Percentiles rank a stretch among this genome's conserved stretches.
phyloP scores from a whole-genome alignment of 495 filamentous ascomycete species.

The Aspergillus nidulans region DNA sequence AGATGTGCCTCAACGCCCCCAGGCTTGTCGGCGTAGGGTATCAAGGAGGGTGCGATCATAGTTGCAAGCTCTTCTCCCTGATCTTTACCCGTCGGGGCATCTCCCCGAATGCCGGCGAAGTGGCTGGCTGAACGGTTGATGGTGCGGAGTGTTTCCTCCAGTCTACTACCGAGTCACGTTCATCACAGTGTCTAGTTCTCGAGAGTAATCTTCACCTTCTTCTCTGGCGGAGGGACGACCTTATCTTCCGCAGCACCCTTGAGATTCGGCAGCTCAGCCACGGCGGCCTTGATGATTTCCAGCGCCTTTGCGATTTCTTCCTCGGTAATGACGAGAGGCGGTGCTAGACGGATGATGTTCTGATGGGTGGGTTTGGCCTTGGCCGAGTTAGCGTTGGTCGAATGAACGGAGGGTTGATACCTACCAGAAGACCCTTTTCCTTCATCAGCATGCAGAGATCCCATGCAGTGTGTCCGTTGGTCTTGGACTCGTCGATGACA shows the following conservation, averaged over 20 bases:
- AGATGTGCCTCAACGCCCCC: background rate
- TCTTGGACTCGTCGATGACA: conserved; percentile 87
- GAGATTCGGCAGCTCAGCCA: conserved; percentile 46
- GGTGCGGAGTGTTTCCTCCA: background rate
- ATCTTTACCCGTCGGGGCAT: background rate
- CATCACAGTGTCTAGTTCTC: conserved; percentile 36
- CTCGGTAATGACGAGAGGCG: conserved; percentile 54
- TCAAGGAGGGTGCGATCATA: background rate
- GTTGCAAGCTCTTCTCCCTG: background rate
- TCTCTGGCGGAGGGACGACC: conserved; percentile 46
- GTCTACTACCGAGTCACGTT: background rate
- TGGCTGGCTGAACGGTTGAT: background rate
- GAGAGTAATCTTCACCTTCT: conserved; percentile 46
- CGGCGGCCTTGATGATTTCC: conserved; percentile 45
- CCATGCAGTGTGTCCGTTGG: conserved; percentile 87
- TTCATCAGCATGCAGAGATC: conserved; percentile 95
- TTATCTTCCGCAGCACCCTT: conserved; percentile 44
- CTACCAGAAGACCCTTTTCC: conserved; percentile 87
- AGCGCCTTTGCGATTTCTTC: conserved; percentile 48
- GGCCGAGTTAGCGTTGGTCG: conserved; percentile 25
- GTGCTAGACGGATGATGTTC: conserved; percentile 75
- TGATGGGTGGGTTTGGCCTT: conserved; percentile 99
- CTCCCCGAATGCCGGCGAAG: background rate
- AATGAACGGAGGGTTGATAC: conserved; percentile 15
- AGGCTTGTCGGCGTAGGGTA: background rate